Evolutionary conservation across 345 rosid species (phyloP), one percentile per base, ranked within the genome.

Genomic region (Linum usitatissimum): DNA sequence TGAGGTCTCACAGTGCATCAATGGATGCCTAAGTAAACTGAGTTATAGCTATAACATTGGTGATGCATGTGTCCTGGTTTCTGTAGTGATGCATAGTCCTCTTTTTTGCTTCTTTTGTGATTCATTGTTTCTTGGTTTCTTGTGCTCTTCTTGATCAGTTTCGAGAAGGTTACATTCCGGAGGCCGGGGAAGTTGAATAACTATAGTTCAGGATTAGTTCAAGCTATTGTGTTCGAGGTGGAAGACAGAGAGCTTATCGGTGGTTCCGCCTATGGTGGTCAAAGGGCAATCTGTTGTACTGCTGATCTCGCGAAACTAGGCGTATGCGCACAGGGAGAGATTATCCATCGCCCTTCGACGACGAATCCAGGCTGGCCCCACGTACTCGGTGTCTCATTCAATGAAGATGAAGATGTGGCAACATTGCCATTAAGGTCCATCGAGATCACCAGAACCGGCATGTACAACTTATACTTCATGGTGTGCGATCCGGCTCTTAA

Each of bases 231-330:
- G 38, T 90, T 90, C 55, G 97, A 87, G 71, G 95, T 87, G 23
- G 89, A 86, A 62, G 99, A 90, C 66, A 72, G 97, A 53, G 97
- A 86, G 70, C 67, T 78, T 34, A 79, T 93, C 58, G 97, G 99
- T 30, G 97, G 99, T 61, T 93, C 97, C 0, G 99, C 92, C 57
- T 90, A 90, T 75, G 99, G 99, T 6, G 99, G 99, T 49, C 97
- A 87, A 73, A 90, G 95, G 74, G 97, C 99, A 60, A 81, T 93
- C 51, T 87, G 97, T 62, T 93, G 96, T 78, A 87, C 97, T 0
- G 78, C 86, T 30, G 97, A 93, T 83, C 83, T 90, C 42, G 92
- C 97, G 0, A 93, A 87, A 75, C 72, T 90, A 61, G 97, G 97
- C 48, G 92, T 76, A 17, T 93, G 99, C 71, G 49, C 65, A 0